Conservation (phyloP, 2,329 filamentous ascomycete species). For the Colletotrichum liaoningense region DNA sequence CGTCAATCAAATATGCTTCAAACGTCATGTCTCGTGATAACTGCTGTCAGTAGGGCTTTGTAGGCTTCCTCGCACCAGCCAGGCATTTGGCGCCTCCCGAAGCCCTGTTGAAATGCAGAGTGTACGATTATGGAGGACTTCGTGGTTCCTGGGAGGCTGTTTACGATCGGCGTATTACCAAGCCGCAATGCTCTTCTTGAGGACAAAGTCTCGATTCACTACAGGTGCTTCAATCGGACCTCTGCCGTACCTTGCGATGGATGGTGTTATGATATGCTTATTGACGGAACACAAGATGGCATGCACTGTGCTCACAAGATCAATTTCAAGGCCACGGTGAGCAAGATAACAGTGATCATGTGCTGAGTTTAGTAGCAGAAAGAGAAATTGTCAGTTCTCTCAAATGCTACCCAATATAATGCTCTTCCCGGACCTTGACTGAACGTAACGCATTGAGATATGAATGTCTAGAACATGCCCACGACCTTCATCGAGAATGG, state of each 20-base stretch:
- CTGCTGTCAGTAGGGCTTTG: not conserved
- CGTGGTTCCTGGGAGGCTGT: not conserved
- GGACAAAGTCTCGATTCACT: not conserved
- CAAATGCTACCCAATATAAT: not conserved
- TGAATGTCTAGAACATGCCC: not conserved
- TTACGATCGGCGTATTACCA: not conserved
- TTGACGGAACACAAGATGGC: not conserved
- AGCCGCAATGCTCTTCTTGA: not conserved
- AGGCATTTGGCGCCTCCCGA: not conserved
- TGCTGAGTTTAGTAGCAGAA: not conserved
- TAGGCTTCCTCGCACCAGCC: not conserved
- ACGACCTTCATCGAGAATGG: not conserved
- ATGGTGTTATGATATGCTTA: not conserved
- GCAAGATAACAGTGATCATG: not conserved
- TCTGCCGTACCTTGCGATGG: not conserved
- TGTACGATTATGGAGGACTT: not conserved
- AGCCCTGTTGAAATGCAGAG: not conserved
- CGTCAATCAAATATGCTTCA: conserved; percentile 2
- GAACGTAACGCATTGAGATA: not conserved
- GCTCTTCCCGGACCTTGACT: not conserved
- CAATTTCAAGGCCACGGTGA: not conserved
- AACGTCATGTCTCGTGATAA: not conserved
- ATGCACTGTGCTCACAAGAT: not conserved
- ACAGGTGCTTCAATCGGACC: not conserved
- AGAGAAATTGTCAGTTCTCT: not conserved